These are phyloP conservation scores for Penicillium sp. DNA, from an alignment of 2,329 filamentous ascomycete genomes.

Conservation along the genomic window DNA sequence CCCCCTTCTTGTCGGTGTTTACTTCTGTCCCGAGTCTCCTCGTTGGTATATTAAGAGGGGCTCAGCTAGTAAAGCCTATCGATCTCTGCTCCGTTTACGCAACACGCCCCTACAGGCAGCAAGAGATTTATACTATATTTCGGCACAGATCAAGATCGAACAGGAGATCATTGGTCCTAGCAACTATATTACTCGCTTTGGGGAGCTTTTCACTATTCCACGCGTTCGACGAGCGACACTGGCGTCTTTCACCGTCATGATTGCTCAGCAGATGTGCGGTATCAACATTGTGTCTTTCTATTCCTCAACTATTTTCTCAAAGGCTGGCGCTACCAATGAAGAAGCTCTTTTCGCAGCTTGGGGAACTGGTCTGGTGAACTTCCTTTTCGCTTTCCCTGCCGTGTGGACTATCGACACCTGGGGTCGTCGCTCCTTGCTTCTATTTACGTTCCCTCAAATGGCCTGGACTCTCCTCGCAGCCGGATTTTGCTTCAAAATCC, in stretches of 20 bases:
- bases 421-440: constrained; percentile 22
- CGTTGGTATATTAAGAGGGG: constrained; percentile 28
- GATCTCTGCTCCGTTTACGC: constrained; percentile 20
- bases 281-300: constrained; percentile 66
- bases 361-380: constrained; percentile 26
- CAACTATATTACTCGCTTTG: constrained; percentile 62
- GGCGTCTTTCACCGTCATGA: constrained; percentile 77
- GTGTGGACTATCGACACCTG: constrained; percentile 18
- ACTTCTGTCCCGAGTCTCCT: constrained; percentile 29
- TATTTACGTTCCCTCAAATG: constrained; percentile 22
- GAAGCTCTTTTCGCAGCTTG: constrained; percentile 44
- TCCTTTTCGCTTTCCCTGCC: constrained; percentile 25
- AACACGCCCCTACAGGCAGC: constrained; percentile 47
- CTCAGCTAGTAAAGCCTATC: constrained; percentile 11
- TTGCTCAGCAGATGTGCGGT: constrained; percentile 69
- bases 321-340: constrained; percentile 56
- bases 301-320: constrained; percentile 56
- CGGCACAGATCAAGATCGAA: constrained; percentile 52
- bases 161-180: constrained; percentile 40
- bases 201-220: constrained; percentile 48
- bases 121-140: constrained; percentile 62
- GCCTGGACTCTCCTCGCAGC: constrained; percentile 18
- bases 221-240: constrained; percentile 62
- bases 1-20: constrained; percentile 44
- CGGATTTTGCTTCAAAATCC: constrained; percentile 16